Percentiles rank a stretch among this genome's conserved stretches.
Conservation (phyloP, 805 yeast genomes). For the Saccharomycopsis oosterbeekiorum region DNA sequence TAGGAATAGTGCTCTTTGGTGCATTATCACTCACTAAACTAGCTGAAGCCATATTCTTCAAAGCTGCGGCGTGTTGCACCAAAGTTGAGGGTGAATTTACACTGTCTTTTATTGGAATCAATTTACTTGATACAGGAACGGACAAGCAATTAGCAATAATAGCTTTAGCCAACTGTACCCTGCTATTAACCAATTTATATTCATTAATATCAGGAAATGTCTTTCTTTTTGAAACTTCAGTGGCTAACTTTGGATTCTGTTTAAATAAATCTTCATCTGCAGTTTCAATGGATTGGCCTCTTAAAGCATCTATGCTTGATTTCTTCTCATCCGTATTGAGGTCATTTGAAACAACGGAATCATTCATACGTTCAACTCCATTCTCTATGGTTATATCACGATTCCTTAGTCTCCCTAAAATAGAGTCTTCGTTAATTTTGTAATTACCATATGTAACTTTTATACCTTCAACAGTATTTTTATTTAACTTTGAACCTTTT, state of each 20-base stretch:
- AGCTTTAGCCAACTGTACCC: slow-evolving; percentile 10
- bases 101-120: background rate
- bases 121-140: slow-evolving; percentile 22
- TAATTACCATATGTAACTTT: slow-evolving; percentile 23
- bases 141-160: slow-evolving; percentile 21
- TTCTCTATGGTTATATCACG: slow-evolving; percentile 2
- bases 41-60: background rate
- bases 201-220: background rate
- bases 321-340: background rate
- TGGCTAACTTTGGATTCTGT: background rate
- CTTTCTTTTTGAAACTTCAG: background rate
- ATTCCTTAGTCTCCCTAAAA: slow-evolving; percentile 5
- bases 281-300: background rate
- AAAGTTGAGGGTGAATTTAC: background rate
- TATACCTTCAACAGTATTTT: slow-evolving; percentile 27
- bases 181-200: slow-evolving; percentile 9
- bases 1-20: slow-evolving; percentile 3
- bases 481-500: slow-evolving; percentile 30
- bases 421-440: slow-evolving; percentile 1
- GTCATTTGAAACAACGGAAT: background rate
- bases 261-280: background rate
- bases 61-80: background rate
- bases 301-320: background rate
- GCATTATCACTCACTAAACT: background rate
- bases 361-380: background rate